Conservation (phyloP, 352 stramenopile species). For the Globisporangium canariense region DNA sequence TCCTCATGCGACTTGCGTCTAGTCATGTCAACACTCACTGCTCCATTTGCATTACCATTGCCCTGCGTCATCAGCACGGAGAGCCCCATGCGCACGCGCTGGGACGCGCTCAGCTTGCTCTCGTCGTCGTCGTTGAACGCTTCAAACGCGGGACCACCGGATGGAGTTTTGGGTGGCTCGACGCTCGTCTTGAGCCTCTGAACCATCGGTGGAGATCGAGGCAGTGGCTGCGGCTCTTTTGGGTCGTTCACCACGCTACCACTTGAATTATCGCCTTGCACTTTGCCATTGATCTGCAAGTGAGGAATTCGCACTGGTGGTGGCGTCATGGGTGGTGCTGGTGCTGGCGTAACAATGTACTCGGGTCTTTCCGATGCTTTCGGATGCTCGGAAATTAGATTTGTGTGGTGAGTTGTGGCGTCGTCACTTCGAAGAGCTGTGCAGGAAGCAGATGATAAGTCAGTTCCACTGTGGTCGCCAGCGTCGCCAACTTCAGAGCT, state of each 20-base stretch:
- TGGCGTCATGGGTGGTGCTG: neutral
- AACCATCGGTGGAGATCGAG: constrained; percentile 8
- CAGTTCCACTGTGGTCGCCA: neutral
- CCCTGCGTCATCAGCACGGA: constrained; percentile 32
- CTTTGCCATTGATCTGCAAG: neutral
- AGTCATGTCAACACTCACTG: neutral
- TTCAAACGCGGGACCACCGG: constrained; percentile 33
- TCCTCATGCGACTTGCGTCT: constrained; percentile 18
- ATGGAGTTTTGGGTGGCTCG: constrained; percentile 52
- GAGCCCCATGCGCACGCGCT: constrained; percentile 56
- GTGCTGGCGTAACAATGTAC: neutral
- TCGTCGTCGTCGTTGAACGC: constrained; percentile 22
- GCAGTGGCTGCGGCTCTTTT: neutral
- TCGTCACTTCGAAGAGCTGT: neutral
- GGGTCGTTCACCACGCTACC: constrained; percentile 13
- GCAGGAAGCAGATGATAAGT: neutral
- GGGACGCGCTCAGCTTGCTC: constrained; percentile 43
- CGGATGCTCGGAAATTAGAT: neutral
- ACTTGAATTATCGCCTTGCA: neutral
- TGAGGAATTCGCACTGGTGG: neutral
- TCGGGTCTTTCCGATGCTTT: neutral
- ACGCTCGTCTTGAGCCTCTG: constrained; percentile 17
- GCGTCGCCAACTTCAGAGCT: neutral
- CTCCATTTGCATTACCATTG: constrained; percentile 30
- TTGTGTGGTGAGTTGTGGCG: neutral